Base-by-base conservation (phyloP, 148 eudicot species). In the Diospyros lotus region DNA sequence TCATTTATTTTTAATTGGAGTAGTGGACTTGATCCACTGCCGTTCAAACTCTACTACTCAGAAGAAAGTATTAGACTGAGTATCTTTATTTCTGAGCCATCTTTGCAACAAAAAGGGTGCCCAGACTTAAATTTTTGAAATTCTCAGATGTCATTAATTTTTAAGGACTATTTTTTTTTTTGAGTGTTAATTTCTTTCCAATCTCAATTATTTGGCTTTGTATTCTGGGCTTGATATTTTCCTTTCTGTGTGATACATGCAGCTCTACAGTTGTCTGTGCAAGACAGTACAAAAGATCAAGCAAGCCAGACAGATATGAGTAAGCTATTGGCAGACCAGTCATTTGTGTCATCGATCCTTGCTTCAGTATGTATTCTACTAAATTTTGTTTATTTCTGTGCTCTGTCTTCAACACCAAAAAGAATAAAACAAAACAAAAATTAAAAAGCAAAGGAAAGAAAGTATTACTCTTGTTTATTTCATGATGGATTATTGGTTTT, bases 201-300 rank as follows among this genome's bases (percentile, higher is more conserved):
- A 7, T 40, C 18, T 55, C 10, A 64, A 46, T 56, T 66, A 15
- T 48, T 48, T 12, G 45, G n/a, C 2, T 51, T 46, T 15, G 5
- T 40, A 63, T 42, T 66, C 4, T 10, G 46, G 28, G 56, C 53
- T 64, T 76, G 72, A 73, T 69, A 39, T 68, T 11, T 72, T 46
- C 42, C 65, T 2, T 55, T 45, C 55, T 3, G 73, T 48, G 41
- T 74, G 75, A 73, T 69, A 54, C 72, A 58, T 86, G 94, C 87
- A 95, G 99, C 97, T 78, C 91, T 92, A 75, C 97, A 92, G 73
- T 85, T 90, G 71, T 95, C 97, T 14, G 90, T 89, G 80, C 88
- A 93, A 69, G 97, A 91, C 6, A 61, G 84, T 81, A 52, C 78
- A 58, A 83, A 78, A 66, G 96, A 92, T 28, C 84, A 86, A 80